Evolutionary conservation across 2,329 filamentous ascomycete species (phyloP).

Genomic region (Claviceps lovelessii): DNA sequence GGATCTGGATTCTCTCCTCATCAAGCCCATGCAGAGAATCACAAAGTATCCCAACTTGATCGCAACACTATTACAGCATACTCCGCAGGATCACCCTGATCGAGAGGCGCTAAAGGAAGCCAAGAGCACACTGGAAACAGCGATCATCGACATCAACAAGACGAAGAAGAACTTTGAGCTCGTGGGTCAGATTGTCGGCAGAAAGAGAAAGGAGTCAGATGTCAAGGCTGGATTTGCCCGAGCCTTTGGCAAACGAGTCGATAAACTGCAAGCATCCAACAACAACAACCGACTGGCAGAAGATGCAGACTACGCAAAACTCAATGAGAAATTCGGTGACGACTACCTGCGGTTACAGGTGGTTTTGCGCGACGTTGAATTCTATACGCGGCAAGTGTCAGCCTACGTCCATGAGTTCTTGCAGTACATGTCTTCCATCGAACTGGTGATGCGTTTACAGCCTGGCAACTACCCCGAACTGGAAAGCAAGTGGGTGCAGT

Average conservation of each 20-base stretch:
- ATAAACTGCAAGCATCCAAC: conserved; percentile 59
- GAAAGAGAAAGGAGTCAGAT: conserved; percentile 80
- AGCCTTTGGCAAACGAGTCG: conserved; percentile 76
- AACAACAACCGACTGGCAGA: conserved; percentile 47
- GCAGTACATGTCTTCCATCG: conserved; percentile 66
- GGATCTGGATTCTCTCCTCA: conserved; percentile 89
- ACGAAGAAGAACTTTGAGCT: conserved; percentile 90
- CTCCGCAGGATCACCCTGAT: conserved; percentile 73
- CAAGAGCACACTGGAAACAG: conserved; percentile 42
- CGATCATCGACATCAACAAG: conserved; percentile 81
- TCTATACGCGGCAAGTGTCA: conserved; percentile 69
- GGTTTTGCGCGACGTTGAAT: conserved; percentile 84
- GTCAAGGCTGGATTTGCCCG: conserved; percentile 73
- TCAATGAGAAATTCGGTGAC: conserved; percentile 78
- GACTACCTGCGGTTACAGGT: conserved; percentile 89
- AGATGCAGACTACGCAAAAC: conserved; percentile 65
- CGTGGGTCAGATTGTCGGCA: conserved; percentile 73
- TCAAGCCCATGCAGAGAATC: conserved; percentile 91
- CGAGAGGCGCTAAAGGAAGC: conserved; percentile 45
- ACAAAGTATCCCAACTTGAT: conserved; percentile 87
- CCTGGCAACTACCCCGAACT: conserved; percentile 67
- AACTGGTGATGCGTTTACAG: conserved; percentile 60
- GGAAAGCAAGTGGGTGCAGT: conserved; percentile 87
- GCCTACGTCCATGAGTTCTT: conserved; percentile 71
- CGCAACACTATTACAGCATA: conserved; percentile 63